A percentile compares a stretch with the other conserved stretches of the same genome.
phyloP scores from a whole-genome alignment of 306 rosid species.

The Fragaria vesca region DNA sequence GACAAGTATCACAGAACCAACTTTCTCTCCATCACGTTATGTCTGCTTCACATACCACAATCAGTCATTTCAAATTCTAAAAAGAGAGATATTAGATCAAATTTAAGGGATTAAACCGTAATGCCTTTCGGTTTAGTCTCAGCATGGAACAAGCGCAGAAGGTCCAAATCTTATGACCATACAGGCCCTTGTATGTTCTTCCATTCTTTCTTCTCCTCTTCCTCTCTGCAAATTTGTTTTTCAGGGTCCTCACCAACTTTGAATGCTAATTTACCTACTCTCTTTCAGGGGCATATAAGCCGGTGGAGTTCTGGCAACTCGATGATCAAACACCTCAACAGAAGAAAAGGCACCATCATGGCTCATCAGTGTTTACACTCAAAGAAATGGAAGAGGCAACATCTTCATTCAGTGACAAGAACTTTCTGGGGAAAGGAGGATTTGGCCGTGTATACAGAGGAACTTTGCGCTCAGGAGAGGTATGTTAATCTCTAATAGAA shows the following conservation, averaged over 20 bases:
- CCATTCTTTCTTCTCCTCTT: slow-evolving; percentile 9
- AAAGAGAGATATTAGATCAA: slow-evolving; percentile 2
- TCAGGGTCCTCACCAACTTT: neutral
- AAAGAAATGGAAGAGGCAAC: slow-evolving; percentile 96
- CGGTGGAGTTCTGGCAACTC: slow-evolving; percentile 77
- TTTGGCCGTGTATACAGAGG: slow-evolving; percentile 85
- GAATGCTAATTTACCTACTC: slow-evolving; percentile 7
- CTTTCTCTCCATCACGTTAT: slow-evolving; percentile 31
- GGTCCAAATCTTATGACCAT: slow-evolving; percentile 74
- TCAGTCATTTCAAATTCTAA: slow-evolving; percentile 32
- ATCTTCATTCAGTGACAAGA: slow-evolving; percentile 74
- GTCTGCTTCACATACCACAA: slow-evolving; percentile 25
- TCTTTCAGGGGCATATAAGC: slow-evolving; percentile 74
- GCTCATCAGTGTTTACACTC: slow-evolving; percentile 73
- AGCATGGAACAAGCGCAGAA: slow-evolving; percentile 94
- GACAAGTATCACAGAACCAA: slow-evolving; percentile 21
- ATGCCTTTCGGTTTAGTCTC: slow-evolving; percentile 92
- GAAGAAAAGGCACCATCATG: slow-evolving; percentile 67
- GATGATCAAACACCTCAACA: slow-evolving; percentile 61
- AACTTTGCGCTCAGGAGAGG: slow-evolving; percentile 84
- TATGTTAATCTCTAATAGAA: slow-evolving; percentile 6
- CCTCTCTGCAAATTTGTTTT: neutral
- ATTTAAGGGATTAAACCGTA: slow-evolving; percentile 24
- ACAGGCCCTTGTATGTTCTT: slow-evolving; percentile 71
- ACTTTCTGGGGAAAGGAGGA: slow-evolving; percentile 91